Evolutionary conservation across 2,329 filamentous ascomycete species (phyloP).

Genomic region (Neofusicoccum parvum): DNA sequence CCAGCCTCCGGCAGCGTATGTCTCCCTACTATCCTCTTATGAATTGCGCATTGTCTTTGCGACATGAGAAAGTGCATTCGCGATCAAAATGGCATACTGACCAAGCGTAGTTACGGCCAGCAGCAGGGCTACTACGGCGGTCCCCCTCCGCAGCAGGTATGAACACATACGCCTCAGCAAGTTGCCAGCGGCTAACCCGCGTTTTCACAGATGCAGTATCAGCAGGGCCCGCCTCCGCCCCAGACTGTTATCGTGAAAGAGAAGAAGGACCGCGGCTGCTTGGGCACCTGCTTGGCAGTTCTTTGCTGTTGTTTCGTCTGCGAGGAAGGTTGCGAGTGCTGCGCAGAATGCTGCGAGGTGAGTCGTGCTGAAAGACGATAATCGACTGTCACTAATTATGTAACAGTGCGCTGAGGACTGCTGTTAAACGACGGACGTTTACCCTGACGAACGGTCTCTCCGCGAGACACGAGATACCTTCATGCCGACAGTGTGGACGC

Average conservation of each 20-base stretch:
- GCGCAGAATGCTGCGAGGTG: constrained; percentile 62
- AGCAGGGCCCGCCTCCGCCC: constrained; percentile 47
- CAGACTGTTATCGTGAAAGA: constrained; percentile 44
- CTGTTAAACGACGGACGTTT: constrained; percentile 26
- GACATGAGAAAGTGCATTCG: not conserved
- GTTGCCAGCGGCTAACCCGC: not conserved
- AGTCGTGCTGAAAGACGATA: constrained; percentile 29
- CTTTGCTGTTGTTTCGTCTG: constrained; percentile 67
- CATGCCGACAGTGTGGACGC: not conserved
- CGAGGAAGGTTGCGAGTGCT: constrained; percentile 66
- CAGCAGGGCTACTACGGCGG: constrained; percentile 27
- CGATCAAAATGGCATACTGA: not conserved
- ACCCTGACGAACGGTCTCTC: not conserved
- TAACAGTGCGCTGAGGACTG: constrained; percentile 37
- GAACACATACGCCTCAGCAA: not conserved
- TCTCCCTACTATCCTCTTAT: not conserved
- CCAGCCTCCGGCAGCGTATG: not conserved
- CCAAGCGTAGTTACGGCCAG: not conserved
- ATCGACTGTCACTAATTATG: constrained; percentile 17
- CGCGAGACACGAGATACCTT: not conserved
- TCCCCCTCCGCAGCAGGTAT: not conserved
- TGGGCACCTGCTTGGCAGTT: constrained; percentile 55
- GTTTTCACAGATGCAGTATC: constrained; percentile 49
- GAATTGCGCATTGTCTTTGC: constrained; percentile 27
- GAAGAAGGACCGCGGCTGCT: constrained; percentile 55